These are phyloP conservation scores for Conticribra weissflogii DNA, from an alignment of 108 stramenopile genomes.

Conservation along the genomic window DNA sequence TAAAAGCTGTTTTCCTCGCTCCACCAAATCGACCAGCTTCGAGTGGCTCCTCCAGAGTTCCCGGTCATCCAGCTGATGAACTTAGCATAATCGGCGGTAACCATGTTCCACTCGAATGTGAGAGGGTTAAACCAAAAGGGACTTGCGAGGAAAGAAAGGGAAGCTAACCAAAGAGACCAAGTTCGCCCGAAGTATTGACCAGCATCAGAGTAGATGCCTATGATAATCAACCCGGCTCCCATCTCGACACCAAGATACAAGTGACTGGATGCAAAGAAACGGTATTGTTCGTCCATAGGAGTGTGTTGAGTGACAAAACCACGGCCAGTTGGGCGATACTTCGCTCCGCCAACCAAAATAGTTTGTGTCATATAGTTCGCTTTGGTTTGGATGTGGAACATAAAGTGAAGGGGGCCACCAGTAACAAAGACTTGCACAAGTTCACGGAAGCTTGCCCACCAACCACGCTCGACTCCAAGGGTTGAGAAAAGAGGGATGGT, in stretches of 20 bases:
- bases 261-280: constrained; percentile 97
- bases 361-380: constrained; percentile 98
- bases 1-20: constrained; percentile 92
- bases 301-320: constrained; percentile 98
- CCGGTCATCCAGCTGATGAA: constrained; percentile 93
- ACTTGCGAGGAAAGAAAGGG: constrained; percentile 93
- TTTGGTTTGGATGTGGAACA: constrained; percentile 99
- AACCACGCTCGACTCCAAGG: constrained; percentile 94
- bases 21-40: constrained; percentile 96
- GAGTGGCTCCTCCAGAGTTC: constrained; percentile 76
- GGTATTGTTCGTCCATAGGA: constrained; percentile 93
- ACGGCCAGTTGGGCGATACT: constrained; percentile 97
- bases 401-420: constrained; percentile 98
- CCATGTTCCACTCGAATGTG: constrained; percentile 95
- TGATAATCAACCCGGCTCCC: constrained; percentile 87
- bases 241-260: constrained; percentile 97
- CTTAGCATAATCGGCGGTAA: constrained; percentile 78
- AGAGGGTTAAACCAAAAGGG: constrained; percentile 99
- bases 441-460: constrained; percentile 86
- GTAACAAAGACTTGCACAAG: constrained; percentile 92
- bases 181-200: constrained; percentile 95
- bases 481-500: constrained; percentile 98
- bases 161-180: constrained; percentile 97
- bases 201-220: constrained; percentile 86
- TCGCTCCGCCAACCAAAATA: constrained; percentile 97